Conservation (phyloP, 140 eudicot species). For the Stevia rebaudiana region DNA sequence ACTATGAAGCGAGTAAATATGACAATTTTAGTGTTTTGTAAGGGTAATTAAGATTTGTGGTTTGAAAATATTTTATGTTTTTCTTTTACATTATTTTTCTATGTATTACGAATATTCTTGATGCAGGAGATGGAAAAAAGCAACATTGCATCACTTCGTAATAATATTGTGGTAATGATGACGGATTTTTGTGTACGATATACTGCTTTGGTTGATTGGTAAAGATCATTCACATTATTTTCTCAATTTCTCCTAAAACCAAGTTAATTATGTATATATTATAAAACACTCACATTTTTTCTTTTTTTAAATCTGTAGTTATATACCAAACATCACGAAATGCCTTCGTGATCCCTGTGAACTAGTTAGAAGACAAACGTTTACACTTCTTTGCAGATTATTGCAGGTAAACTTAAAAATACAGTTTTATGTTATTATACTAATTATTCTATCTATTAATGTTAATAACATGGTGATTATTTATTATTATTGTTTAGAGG, state of each 20-base stretch:
- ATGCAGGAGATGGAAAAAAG: constrained; percentile 92
- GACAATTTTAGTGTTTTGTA: neutral
- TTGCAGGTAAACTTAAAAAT: constrained; percentile 58
- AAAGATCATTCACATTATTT: constrained; percentile 21
- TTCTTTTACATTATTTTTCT: neutral
- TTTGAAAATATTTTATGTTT: neutral
- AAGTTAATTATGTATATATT: neutral
- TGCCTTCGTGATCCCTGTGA: constrained; percentile 97
- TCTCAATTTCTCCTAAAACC: neutral
- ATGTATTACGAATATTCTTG: constrained; percentile 14
- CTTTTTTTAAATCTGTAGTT: constrained; percentile 42
- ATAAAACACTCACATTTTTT: neutral
- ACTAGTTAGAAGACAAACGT: constrained; percentile 89
- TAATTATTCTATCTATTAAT: too few relatives aligned
- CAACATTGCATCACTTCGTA: constrained; percentile 72
- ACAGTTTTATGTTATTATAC: neutral
- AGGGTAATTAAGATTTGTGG: neutral
- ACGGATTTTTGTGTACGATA: constrained; percentile 91
- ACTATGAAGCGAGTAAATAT: neutral
- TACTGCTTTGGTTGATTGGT: constrained; percentile 97
- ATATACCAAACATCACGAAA: constrained; percentile 82
- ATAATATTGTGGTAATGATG: constrained; percentile 79
- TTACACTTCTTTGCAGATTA: constrained; percentile 76
- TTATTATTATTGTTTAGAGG: constrained; percentile 40
- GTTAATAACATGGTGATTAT: neutral